Evolutionary conservation across 176 grass and related monocot species (phyloP), one percentile per base, ranked within the genome.

Genomic region (Cymbopogon citratus): DNA sequence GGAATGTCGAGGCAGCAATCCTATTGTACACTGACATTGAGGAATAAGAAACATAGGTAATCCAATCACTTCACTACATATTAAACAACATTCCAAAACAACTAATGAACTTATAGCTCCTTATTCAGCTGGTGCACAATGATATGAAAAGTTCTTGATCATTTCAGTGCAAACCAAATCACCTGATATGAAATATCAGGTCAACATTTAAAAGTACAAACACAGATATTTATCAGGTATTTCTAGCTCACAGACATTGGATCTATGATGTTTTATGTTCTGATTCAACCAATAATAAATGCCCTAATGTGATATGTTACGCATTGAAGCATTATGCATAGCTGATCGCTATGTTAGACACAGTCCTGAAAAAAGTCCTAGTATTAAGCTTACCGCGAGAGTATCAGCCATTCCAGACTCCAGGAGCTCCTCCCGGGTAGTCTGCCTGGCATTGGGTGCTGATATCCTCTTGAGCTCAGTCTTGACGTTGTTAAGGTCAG

Each of bases 381-480:
- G 29, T 0, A 73, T 60, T 73, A 51, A 82, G 75, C 87, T 81
- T 56, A 97, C 94, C 57, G 85, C 71, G 3, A 97, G 81, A 1
- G 84, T 92, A 66, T 94, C 90, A 75, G 95, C 92, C 95, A 89
- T 86, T 66, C 95, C 95, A 11, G 88, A 82, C 71, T 94, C 95
- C 71, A 98, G 83, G 81, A 94, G 87, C 73, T 98, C 92, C 81
- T 98, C 95, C 71, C 90, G 78, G 39, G 92, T 74, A 76, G 87
- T 68, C 71, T 98, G 90, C 39, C 86, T 98, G 6, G 90, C 54
- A 36, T 91, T 98, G 28, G 80, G 70, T 2, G 60, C 78, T 1
- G 90, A 80, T 76, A 98, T 91, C 85, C 84, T 97, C 77, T 97
- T 98, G 16, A 87, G 45, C 76, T 98, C 95, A 24, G 82, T 89